Evolutionary conservation across 1,284 basidiomycete species (phyloP).

Genomic region (Singerocomus rubriflavus): DNA sequence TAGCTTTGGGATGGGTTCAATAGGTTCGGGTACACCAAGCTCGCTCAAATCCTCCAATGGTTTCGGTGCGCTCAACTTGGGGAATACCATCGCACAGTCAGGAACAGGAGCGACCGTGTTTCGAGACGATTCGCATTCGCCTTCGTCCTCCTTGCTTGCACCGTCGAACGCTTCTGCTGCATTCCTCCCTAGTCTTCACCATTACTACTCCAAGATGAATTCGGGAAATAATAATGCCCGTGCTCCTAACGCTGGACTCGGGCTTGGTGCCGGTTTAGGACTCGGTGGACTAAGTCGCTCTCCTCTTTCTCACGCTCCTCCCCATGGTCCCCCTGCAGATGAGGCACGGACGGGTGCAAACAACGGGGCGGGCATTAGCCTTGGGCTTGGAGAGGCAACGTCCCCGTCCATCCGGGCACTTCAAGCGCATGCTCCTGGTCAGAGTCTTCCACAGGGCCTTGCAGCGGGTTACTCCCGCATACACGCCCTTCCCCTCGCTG

Average conservation of each 20-base stretch:
- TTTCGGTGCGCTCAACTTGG: slow-evolving; percentile 30
- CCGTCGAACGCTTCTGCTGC: slow-evolving; percentile 76
- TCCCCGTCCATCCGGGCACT: slow-evolving; percentile 68
- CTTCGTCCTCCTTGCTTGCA: slow-evolving; percentile 44
- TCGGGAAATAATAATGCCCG: slow-evolving; percentile 24
- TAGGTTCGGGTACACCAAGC: slow-evolving; percentile 44
- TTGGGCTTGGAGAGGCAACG: slow-evolving; percentile 36
- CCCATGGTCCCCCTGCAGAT: slow-evolving; percentile 34
- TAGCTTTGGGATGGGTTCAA: slow-evolving; percentile 26
- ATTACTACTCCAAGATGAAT: slow-evolving; percentile 54
- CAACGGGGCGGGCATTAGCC: slow-evolving; percentile 24
- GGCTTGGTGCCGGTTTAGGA: slow-evolving; percentile 25
- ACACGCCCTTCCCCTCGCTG: slow-evolving; percentile 62
- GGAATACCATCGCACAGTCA: slow-evolving; percentile 7
- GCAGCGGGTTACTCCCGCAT: slow-evolving; percentile 84
- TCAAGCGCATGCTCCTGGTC: slow-evolving; percentile 78
- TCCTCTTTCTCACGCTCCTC: slow-evolving; percentile 28
- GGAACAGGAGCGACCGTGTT: slow-evolving; percentile 21
- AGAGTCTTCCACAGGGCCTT: slow-evolving; percentile 83
- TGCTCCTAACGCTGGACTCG: slow-evolving; percentile 21
- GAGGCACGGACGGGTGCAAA: slow-evolving; percentile 32
- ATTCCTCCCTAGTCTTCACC: slow-evolving; percentile 67
- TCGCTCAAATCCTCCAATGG: slow-evolving; percentile 46
- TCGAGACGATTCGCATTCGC: slow-evolving; percentile 38
- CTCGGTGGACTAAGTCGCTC: slow-evolving; percentile 29